phyloP scores from a whole-genome alignment of 345 rosid species.

The Hibiscus syriacus region DNA sequence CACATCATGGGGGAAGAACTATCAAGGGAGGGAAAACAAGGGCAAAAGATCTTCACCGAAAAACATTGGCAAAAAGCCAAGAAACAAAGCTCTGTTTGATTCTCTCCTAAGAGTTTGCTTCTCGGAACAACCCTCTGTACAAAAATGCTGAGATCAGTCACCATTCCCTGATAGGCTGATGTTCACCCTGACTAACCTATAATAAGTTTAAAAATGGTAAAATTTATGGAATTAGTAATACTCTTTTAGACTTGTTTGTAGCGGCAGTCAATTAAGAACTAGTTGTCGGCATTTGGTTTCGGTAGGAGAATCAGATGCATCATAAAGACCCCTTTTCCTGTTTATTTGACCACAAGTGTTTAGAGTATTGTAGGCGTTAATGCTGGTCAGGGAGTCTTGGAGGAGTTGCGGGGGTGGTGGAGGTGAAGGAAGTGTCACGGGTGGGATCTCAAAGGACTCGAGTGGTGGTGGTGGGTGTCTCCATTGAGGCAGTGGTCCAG shows the following conservation, averaged over 20 bases:
- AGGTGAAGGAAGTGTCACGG: conserved; percentile 63
- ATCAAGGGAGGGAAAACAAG: not conserved
- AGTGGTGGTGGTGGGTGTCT: conserved; percentile 94
- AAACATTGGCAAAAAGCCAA: conserved; percentile 5
- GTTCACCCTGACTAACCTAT: conserved; percentile 17
- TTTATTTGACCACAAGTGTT: conserved; percentile 39
- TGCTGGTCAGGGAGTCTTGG: conserved; percentile 32
- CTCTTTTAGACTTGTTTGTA: not conserved
- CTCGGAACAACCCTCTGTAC: conserved; percentile 31
- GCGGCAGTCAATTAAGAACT: conserved; percentile 46
- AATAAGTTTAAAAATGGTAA: conserved; percentile 5
- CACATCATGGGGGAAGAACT: conserved; percentile 15
- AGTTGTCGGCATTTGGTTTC: conserved; percentile 60
- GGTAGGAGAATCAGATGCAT: conserved; percentile 47
- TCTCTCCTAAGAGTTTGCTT: too few species aligned
- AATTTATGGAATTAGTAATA: conserved; percentile 4
- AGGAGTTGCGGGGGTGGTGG: conserved; percentile 35
- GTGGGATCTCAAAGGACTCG: conserved; percentile 86
- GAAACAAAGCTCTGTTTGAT: not conserved
- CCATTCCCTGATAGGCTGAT: conserved; percentile 4
- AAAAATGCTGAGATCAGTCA: conserved; percentile 23
- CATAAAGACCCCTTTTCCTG: conserved; percentile 57
- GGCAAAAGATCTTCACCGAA: conserved; percentile 2
- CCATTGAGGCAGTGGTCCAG: conserved; percentile 98
- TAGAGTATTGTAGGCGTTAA: conserved; percentile 22